phyloP scores from a whole-genome alignment of 2,329 filamentous ascomycete genomes.

The Emericellopsis cladophorae region DNA sequence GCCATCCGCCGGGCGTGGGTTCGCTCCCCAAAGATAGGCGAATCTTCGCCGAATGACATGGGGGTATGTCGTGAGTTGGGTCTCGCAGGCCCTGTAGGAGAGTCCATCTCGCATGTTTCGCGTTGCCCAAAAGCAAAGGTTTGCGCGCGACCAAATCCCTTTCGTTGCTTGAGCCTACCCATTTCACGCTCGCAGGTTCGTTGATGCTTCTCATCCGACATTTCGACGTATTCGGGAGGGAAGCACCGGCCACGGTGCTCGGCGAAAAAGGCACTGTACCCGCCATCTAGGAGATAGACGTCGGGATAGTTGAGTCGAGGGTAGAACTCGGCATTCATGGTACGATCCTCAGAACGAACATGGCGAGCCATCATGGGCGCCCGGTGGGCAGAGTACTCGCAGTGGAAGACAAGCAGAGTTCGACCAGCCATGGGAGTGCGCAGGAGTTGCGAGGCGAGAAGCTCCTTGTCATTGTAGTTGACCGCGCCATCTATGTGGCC shows the following conservation, averaged over 20 bases:
- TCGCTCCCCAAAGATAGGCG: conserved; percentile 34
- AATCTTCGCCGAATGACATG: conserved; percentile 27
- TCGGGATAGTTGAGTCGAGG: conserved; percentile 89
- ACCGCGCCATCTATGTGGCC: conserved; percentile 88
- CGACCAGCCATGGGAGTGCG: conserved; percentile 50
- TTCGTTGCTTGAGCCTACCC: conserved; percentile 81
- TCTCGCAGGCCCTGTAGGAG: conserved; percentile 42
- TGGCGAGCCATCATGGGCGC: conserved; percentile 94
- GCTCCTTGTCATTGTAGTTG: conserved; percentile 96
- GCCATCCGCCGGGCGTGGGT: conserved; percentile 47
- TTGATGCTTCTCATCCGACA: conserved; percentile 86
- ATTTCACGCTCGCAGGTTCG: conserved; percentile 90
- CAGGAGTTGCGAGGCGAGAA: conserved; percentile 70
- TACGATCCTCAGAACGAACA: conserved; percentile 79
- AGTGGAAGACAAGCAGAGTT: conserved; percentile 85
- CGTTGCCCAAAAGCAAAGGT: conserved; percentile 91
- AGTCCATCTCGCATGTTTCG: conserved; percentile 39
- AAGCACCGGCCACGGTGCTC: conserved; percentile 71
- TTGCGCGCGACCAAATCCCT: conserved; percentile 74
- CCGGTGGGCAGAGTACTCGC: conserved; percentile 95
- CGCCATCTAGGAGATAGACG: conserved; percentile 91
- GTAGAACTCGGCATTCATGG: conserved; percentile 74
- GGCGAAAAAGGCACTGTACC: conserved; percentile 86
- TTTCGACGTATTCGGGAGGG: conserved; percentile 92
- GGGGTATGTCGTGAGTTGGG: conserved; percentile 26